These are phyloP conservation scores for Prototheca cutis DNA, from an alignment of 163 green algal species.

Conservation along the genomic window DNA sequence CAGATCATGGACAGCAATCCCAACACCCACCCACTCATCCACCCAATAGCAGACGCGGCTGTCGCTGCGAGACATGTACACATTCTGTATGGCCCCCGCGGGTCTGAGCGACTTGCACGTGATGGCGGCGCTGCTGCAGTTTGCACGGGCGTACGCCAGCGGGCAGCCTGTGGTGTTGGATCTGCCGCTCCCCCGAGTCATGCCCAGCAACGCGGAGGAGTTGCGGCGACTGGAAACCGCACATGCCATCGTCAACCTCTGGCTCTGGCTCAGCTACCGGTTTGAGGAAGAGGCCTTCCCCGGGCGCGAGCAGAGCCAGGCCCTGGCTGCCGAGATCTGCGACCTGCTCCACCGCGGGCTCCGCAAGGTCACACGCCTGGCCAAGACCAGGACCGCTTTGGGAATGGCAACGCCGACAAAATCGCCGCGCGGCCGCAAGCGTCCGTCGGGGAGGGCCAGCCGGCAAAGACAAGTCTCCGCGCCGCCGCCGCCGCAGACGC, in stretches of 20 bases:
- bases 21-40: not conserved
- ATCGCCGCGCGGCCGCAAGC: no score
- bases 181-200: slow-evolving; percentile 7
- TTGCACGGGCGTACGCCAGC: slow-evolving; percentile 35
- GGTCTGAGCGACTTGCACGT: slow-evolving; percentile 23
- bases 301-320: slow-evolving; percentile 13
- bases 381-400: no score
- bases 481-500: no score
- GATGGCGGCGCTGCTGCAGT: slow-evolving; percentile 40
- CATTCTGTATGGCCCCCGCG: slow-evolving; percentile 48
- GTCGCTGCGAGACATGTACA: slow-evolving; percentile 28
- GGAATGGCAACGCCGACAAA: no score
- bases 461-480: no score
- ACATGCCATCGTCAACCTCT: slow-evolving; percentile 45
- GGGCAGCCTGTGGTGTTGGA: slow-evolving; percentile 24
- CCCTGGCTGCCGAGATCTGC: slow-evolving; percentile 18
- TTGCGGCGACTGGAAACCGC: slow-evolving; percentile 31
- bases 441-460: no score
- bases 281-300: slow-evolving; percentile 49
- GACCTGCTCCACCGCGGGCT: slow-evolving; percentile 31
- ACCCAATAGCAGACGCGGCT: slow-evolving; percentile 9
- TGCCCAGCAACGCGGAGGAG: slow-evolving; percentile 22
- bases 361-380: slow-evolving; percentile 1
- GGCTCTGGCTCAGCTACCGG: slow-evolving; percentile 59
- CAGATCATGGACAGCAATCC: not conserved